Evolutionary conservation across 345 rosid genomes (phyloP), one percentile per base, ranked within the genome.

Genomic region (Turnera subulata): DNA sequence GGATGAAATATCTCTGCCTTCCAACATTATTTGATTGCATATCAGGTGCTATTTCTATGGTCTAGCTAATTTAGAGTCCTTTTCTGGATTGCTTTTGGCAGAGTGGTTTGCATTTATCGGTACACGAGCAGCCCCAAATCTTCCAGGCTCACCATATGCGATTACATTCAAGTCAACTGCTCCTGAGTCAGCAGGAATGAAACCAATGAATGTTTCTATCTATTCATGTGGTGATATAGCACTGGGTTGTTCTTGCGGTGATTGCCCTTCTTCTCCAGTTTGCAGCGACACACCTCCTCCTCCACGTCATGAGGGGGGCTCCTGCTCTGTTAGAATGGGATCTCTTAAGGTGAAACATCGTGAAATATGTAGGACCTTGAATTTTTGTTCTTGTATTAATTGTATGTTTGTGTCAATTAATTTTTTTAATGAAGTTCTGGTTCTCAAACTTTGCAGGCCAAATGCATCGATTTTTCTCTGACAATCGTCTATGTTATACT

Each of bases 201-300:
- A 58, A 70, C 76, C 96, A 42, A 93, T 89, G 99, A 89, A 93
- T 67, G 90, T 81, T 53, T 79, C 99, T 58, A 63, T 84, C 29
- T 89, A 86, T 75, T 83, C 96, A 18, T 93, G 99, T 49, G 65
- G 72, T 68, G 99, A 89, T 71, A 80, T 68, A 66, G 76, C 92
- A 20, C 82, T 93, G 61, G 94, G 96, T 22, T 93, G 97, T 68
- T 93, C 99, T 73, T 93, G 99, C 47, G 99, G 99, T 58, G 99
- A 93, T 81, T 93, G 97, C 72, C 84, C 86, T 56, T 74, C 84
- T 46, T 76, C 97, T 59, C 40, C 83, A 75, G 82, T 70, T 61
- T 93, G 99, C 81, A 77, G 91, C 6, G 78, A 65, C 63, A 67
- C 76, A 57, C 79, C 76, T 56, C 52, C 80, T 50, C 78, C 88